Conservation (phyloP, 176 grass and related monocot genomes). For the Musa itinerans region DNA sequence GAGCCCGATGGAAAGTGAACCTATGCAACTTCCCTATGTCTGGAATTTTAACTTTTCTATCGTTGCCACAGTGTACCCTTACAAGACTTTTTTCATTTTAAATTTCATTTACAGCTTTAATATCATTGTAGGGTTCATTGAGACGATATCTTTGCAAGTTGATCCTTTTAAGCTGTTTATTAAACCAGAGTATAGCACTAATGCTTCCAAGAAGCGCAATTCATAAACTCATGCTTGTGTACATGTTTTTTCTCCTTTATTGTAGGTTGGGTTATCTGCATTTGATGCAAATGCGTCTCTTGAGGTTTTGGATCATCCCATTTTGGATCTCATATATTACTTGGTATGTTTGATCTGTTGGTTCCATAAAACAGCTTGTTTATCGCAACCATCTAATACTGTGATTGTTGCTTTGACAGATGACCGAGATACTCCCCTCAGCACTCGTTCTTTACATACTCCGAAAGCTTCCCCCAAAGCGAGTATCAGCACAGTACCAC, state of each 20-base stretch:
- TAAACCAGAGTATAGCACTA: no score
- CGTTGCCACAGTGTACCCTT: no score
- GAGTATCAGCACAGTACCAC: conserved; percentile 49
- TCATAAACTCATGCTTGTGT: neutral
- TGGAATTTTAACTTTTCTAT: no score
- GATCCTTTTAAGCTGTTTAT: conserved; percentile 1
- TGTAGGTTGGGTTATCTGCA: conserved; percentile 56
- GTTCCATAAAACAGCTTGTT: neutral
- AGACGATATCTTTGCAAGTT: neutral
- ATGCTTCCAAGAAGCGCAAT: no score
- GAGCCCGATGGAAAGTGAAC: no score
- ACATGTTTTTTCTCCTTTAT: conserved; percentile 7
- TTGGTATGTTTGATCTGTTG: conserved; percentile 42
- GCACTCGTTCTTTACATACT: conserved; percentile 83
- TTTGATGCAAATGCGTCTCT: conserved; percentile 65
- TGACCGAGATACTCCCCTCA: conserved; percentile 57
- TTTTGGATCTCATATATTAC: conserved; percentile 80
- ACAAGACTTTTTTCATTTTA: no score
- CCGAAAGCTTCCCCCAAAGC: conserved; percentile 68
- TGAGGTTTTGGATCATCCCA: conserved; percentile 78
- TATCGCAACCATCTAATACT: neutral
- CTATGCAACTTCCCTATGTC: no score
- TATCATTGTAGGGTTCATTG: no score
- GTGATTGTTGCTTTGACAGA: neutral
- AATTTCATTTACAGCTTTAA: no score